Percentiles rank a stretch among this genome's conserved stretches.
Evolutionary conservation across 768 basidiomycete genomes (phyloP).

Genomic region (Hypholoma fasciculare): DNA sequence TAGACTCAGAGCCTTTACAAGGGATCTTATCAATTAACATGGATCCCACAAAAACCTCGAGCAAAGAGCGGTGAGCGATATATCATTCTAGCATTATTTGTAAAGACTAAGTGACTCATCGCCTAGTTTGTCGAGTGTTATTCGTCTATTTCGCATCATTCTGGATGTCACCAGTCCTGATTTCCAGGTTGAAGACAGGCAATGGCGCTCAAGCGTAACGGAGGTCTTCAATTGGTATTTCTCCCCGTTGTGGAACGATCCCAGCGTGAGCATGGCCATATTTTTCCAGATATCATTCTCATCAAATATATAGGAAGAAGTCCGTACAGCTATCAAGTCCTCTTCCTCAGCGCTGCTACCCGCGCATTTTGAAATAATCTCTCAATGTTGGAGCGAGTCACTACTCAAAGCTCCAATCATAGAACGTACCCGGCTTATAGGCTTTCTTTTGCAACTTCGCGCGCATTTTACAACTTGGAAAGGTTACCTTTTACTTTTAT

Average conservation of each 20-base stretch:
- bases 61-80: constrained; percentile 40
- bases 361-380: constrained; percentile 64
- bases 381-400: constrained; percentile 67
- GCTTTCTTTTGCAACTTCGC: constrained; percentile 68
- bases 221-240: constrained; percentile 65
- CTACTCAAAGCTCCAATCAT: constrained; percentile 52
- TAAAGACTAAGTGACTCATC: background rate
- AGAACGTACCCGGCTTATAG: constrained; percentile 57
- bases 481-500: constrained; percentile 35
- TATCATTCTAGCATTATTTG: background rate
- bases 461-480: constrained; percentile 69
- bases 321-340: constrained; percentile 57
- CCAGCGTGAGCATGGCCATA: constrained; percentile 40
- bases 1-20: constrained; percentile 65
- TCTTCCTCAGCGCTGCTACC: constrained; percentile 63
- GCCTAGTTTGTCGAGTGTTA: constrained; percentile 49
- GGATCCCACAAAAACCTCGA: constrained; percentile 33
- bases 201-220: constrained; percentile 65
- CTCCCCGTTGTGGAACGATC: constrained; percentile 61
- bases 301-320: constrained; percentile 58
- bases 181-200: constrained; percentile 61
- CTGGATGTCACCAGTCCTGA: constrained; percentile 64
- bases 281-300: background rate
- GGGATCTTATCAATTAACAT: constrained; percentile 44
- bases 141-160: constrained; percentile 62